These are phyloP conservation scores for Chaetomium strumarium DNA, from an alignment of 2,329 filamentous ascomycete species.

Conservation along the genomic window DNA sequence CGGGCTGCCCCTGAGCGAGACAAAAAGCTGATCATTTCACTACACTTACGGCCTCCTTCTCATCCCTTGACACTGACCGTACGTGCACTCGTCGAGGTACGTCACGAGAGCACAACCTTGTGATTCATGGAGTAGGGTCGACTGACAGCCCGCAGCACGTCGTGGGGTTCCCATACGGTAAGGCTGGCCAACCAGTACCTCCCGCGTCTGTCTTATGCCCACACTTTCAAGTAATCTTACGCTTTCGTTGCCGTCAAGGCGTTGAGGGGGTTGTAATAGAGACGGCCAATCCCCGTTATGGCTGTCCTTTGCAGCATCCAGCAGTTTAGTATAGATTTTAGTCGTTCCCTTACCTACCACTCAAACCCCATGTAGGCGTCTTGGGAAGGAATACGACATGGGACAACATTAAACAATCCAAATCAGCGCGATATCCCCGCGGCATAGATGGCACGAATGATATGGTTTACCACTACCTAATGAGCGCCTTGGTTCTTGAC, in stretches of 20 bases:
- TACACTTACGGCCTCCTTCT: slow-evolving; percentile 45
- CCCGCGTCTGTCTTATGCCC: too few relatives aligned
- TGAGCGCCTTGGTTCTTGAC: not conserved
- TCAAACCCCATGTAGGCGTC: slow-evolving; percentile 37
- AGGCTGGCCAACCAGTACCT: slow-evolving; percentile 42
- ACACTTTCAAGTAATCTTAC: too few relatives aligned
- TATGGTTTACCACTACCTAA: slow-evolving; percentile 15
- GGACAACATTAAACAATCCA: slow-evolving; percentile 31
- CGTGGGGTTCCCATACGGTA: slow-evolving; percentile 41
- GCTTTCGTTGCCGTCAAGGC: slow-evolving; percentile 18
- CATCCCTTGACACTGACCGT: slow-evolving; percentile 51
- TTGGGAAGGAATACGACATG: slow-evolving; percentile 25
- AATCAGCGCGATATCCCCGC: slow-evolving; percentile 15
- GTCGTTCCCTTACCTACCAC: slow-evolving; percentile 27
- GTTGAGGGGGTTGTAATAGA: slow-evolving; percentile 22
- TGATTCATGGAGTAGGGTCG: not conserved
- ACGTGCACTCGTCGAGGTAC: slow-evolving; percentile 49
- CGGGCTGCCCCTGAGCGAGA: not conserved
- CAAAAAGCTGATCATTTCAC: slow-evolving; percentile 10
- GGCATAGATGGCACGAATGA: slow-evolving; percentile 19
- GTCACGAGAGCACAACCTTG: slow-evolving; percentile 9
- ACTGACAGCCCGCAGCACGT: slow-evolving; percentile 40
- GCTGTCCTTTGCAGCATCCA: slow-evolving; percentile 42
- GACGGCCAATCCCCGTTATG: slow-evolving; percentile 46
- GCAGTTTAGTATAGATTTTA: slow-evolving; percentile 25